These are phyloP conservation scores for Pseudohalonectria lignicola DNA, from an alignment of 2,329 filamentous ascomycete species.

Conservation along the genomic window DNA sequence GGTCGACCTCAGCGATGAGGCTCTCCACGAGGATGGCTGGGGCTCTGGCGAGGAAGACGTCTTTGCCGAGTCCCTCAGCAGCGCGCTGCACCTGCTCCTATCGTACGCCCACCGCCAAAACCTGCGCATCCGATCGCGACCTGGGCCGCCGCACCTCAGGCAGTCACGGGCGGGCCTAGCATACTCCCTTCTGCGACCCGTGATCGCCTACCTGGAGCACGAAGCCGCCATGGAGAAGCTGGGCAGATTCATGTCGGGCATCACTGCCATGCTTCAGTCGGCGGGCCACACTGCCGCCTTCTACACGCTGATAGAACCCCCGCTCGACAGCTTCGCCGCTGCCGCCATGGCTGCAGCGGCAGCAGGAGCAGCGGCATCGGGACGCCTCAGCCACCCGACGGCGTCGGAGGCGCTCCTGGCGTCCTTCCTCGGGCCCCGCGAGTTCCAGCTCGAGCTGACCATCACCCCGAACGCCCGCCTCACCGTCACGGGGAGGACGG, in stretches of 20 bases:
- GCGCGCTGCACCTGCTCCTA: constrained; percentile 66
- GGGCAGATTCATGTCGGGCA: constrained; percentile 27
- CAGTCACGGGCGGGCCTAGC: constrained; percentile 26
- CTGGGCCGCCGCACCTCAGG: constrained; percentile 23
- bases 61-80: constrained; percentile 54
- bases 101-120: constrained; percentile 67
- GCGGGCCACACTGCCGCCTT: constrained; percentile 31
- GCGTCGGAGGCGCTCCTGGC: constrained; percentile 32
- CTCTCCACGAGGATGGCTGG: not conserved
- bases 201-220: constrained; percentile 37
- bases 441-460: constrained; percentile 29
- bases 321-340: constrained; percentile 11
- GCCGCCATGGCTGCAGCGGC: too few relatives aligned
- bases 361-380: too few relatives aligned
- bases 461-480: constrained; percentile 32
- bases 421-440: constrained; percentile 28
- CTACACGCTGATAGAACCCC: constrained; percentile 29
- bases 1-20: constrained; percentile 43
- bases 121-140: constrained; percentile 56
- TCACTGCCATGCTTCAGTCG: constrained; percentile 31
- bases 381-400: constrained; percentile 16
- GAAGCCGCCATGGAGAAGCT: constrained; percentile 26
- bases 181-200: constrained; percentile 38
- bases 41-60: constrained; percentile 23
- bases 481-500: constrained; percentile 31